These are phyloP conservation scores for Aspergillus asperescens DNA, from an alignment of 495 filamentous ascomycete genomes.

Conservation along the genomic window DNA sequence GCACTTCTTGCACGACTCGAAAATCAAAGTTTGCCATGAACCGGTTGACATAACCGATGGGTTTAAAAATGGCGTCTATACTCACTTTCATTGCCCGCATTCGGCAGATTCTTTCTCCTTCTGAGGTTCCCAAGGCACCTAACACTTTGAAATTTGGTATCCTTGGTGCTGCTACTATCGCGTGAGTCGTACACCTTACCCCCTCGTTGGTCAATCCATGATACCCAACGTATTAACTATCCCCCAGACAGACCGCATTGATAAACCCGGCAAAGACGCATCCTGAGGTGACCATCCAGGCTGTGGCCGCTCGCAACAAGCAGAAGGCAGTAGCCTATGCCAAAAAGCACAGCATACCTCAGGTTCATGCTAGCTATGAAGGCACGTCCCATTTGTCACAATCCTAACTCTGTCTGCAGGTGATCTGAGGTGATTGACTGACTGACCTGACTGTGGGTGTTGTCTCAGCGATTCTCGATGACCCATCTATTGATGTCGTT, in stretches of 20 bases:
- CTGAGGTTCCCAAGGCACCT: background rate
- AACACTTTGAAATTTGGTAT: background rate
- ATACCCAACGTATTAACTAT: slow-evolving; percentile 23
- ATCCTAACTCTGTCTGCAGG: too few species aligned
- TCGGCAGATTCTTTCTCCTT: too few species aligned
- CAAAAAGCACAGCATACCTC: slow-evolving; percentile 51
- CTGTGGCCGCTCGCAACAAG: slow-evolving; percentile 54
- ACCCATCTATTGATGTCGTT: slow-evolving; percentile 38
- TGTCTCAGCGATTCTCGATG: slow-evolving; percentile 37
- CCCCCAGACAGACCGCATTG: slow-evolving; percentile 36
- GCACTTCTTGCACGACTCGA: too few species aligned
- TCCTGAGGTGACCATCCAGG: slow-evolving; percentile 53
- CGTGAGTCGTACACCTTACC: background rate
- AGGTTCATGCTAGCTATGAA: slow-evolving; percentile 45
- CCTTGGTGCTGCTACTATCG: background rate
- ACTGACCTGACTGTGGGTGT: too few species aligned
- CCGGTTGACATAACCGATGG: too few species aligned
- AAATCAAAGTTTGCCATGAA: too few species aligned
- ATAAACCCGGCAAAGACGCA: slow-evolving; percentile 55
- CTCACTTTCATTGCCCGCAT: too few species aligned
- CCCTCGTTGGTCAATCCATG: background rate
- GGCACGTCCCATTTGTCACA: too few species aligned
- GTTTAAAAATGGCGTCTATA: too few species aligned
- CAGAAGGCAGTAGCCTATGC: slow-evolving; percentile 51
- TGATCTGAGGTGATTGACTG: too few species aligned